A percentile compares a stretch with the other conserved stretches of the same genome.
These are phyloP conservation scores for Leccinum broughii DNA, from an alignment of 768 basidiomycete species.

Conservation along the genomic window DNA sequence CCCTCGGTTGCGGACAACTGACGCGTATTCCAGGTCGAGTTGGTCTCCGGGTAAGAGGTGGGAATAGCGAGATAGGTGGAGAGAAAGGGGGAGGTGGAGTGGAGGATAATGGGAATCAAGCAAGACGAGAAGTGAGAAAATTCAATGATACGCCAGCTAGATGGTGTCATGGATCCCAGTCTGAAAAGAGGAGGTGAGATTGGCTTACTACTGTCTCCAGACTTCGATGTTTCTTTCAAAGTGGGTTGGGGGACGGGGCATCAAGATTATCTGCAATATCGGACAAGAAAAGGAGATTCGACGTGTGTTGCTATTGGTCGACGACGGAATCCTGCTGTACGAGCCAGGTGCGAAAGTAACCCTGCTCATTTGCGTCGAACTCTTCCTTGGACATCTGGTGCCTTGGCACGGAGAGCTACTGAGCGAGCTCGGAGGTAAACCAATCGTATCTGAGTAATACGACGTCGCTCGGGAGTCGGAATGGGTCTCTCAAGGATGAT, in stretches of 20 bases:
- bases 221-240: slow-evolving; percentile 93
- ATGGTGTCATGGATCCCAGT: slow-evolving; percentile 3
- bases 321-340: slow-evolving; percentile 59
- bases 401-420: slow-evolving; percentile 38
- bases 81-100: slow-evolving; percentile 84
- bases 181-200: slow-evolving; percentile 5
- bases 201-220: slow-evolving; percentile 85
- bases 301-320: slow-evolving; percentile 47
- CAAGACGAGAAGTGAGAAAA: slow-evolving; percentile 84
- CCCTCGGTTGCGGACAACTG: no score
- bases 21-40: background rate
- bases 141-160: slow-evolving; percentile 91
- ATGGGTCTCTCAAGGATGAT: slow-evolving; percentile 56
- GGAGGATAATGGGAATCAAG: slow-evolving; percentile 89
- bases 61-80: slow-evolving; percentile 51
- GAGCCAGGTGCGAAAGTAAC: slow-evolving; percentile 78
- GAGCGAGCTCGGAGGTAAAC: slow-evolving; percentile 3
- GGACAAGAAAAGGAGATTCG: slow-evolving; percentile 5
- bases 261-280: slow-evolving; percentile 12
- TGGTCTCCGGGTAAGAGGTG: background rate
- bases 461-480: slow-evolving; percentile 36
- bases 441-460: slow-evolving; percentile 36
- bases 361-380: slow-evolving; percentile 90
- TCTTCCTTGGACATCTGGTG: slow-evolving; percentile 86
- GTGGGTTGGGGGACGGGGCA: slow-evolving; percentile 70